These are phyloP conservation scores for Penicillium concentricum DNA, from an alignment of 2,329 filamentous ascomycete species.

Conservation along the genomic window DNA sequence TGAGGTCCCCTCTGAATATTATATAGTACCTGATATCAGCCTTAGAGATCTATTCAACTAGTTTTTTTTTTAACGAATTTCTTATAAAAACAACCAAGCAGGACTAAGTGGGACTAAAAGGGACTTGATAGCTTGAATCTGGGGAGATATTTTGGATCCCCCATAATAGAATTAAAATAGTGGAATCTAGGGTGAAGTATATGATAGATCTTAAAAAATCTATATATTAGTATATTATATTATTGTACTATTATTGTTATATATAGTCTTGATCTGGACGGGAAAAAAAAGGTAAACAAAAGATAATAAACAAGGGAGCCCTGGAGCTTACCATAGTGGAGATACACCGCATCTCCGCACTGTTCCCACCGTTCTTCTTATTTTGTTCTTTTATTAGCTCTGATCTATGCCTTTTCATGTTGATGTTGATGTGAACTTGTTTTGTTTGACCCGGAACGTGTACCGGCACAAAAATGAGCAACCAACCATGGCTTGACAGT, in stretches of 20 bases:
- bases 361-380: constrained; percentile 6
- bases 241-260: no score
- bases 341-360: constrained; percentile 7
- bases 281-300: constrained; percentile 3
- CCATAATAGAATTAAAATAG: not conserved
- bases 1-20: no score
- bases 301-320: constrained; percentile 12
- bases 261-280: not conserved
- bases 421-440: not conserved
- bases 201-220: constrained; percentile 2
- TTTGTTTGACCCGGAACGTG: constrained; percentile 2
- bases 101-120: constrained; percentile 3
- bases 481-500: constrained; percentile 45
- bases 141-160: not conserved
- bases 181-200: not conserved
- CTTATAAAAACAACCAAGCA: not conserved
- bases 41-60: not conserved
- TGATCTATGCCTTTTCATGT: constrained; percentile 4
- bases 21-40: not conserved
- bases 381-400: constrained; percentile 4
- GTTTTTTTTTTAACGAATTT: not conserved
- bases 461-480: constrained; percentile 29
- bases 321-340: constrained; percentile 4
- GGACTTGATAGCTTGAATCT: not conserved
- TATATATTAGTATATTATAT: no score